These are phyloP conservation scores for Penicillium egyptiacum DNA, from an alignment of 495 filamentous ascomycete species.

Conservation along the genomic window DNA sequence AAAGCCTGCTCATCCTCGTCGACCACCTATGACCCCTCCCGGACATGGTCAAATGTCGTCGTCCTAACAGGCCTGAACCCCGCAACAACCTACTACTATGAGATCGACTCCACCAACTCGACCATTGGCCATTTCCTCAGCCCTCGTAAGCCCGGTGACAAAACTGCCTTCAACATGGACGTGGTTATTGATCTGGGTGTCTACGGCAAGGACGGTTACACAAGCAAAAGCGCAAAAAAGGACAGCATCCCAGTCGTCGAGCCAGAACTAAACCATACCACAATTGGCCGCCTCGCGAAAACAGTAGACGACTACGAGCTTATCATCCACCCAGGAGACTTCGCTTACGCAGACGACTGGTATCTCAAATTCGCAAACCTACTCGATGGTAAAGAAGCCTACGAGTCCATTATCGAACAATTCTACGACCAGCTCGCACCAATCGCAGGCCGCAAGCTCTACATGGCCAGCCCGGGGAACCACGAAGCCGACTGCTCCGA, in stretches of 20 bases:
- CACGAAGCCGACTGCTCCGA: slow-evolving; percentile 55
- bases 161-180: slow-evolving; percentile 46
- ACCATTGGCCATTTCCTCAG: slow-evolving; percentile 56
- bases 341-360: slow-evolving; percentile 58
- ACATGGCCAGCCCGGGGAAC: slow-evolving; percentile 58
- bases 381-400: slow-evolving; percentile 42
- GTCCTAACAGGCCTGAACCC: slow-evolving; percentile 41
- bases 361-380: slow-evolving; percentile 40
- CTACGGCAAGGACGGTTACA: slow-evolving; percentile 58
- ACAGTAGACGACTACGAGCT: slow-evolving; percentile 60
- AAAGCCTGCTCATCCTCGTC: slow-evolving; percentile 38
- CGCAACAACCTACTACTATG: slow-evolving; percentile 54
- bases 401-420: slow-evolving; percentile 55
- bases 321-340: slow-evolving; percentile 57
- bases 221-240: slow-evolving; percentile 49
- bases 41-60: slow-evolving; percentile 53
- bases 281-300: slow-evolving; percentile 54
- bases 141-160: slow-evolving; percentile 50
- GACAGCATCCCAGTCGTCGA: slow-evolving; percentile 52
- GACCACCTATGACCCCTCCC: slow-evolving; percentile 50
- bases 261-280: slow-evolving; percentile 62
- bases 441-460: slow-evolving; percentile 45
- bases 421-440: slow-evolving; percentile 53
- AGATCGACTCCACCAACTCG: slow-evolving; percentile 58
- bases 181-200: slow-evolving; percentile 58